A percentile compares a stretch with the other conserved stretches of the same genome.
Evolutionary conservation across 257 asterid genomes (phyloP).

Genomic region (Petunia secreta): DNA sequence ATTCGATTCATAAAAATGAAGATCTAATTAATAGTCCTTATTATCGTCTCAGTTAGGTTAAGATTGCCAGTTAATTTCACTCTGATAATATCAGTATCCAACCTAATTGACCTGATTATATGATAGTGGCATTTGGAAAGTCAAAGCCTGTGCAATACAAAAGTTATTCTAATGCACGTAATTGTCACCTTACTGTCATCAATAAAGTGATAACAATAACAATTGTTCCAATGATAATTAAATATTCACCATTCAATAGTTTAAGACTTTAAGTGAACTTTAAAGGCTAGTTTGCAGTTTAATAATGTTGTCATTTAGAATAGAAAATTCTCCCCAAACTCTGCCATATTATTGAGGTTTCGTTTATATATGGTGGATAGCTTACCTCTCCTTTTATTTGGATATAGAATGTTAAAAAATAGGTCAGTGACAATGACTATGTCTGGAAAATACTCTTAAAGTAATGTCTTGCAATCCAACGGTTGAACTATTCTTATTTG

Average conservation of each 20-base stretch:
- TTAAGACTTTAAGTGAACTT: constrained; percentile 11
- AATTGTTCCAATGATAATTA: not conserved
- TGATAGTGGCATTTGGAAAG: not conserved
- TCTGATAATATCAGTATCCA: not conserved
- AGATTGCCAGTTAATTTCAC: not conserved
- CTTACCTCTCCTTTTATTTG: not conserved
- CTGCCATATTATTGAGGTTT: not conserved
- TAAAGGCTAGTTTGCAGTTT: not conserved
- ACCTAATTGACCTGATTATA: not conserved
- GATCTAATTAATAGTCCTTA: not conserved
- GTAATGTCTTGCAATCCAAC: not conserved
- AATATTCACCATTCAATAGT: not conserved
- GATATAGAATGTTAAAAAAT: not conserved
- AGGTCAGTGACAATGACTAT: not conserved
- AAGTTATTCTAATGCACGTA: not conserved
- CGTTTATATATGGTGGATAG: not conserved
- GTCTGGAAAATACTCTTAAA: not conserved
- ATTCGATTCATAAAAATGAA: not conserved
- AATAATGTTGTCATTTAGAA: not conserved
- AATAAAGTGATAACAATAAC: constrained; percentile 19
- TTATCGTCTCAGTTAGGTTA: not conserved
- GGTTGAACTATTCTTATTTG: not conserved
- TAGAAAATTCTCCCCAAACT: not conserved
- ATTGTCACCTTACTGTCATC: constrained; percentile 17
- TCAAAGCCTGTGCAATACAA: constrained; percentile 16